Evolutionary conservation across 2,329 filamentous ascomycete genomes (phyloP).

Genomic region (Aspergillus sojae): DNA sequence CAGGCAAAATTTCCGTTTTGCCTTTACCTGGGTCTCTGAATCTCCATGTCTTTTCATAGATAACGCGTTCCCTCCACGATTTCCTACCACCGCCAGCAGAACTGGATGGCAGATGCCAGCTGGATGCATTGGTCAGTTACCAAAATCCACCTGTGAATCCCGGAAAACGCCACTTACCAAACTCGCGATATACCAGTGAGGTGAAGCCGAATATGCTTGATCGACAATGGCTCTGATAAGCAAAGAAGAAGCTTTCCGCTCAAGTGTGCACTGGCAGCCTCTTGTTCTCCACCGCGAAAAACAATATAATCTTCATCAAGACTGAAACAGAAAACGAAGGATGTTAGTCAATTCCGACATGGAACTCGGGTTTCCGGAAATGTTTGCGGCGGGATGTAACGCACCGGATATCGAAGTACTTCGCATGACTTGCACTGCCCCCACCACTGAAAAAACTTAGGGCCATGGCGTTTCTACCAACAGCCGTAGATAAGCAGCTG

Average conservation of each 20-base stretch:
- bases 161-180: slow-evolving; percentile 56
- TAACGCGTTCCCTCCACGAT: slow-evolving; percentile 48
- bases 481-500: slow-evolving; percentile 25
- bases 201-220: slow-evolving; percentile 73
- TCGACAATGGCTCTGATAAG: slow-evolving; percentile 66
- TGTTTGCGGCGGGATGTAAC: slow-evolving; percentile 20
- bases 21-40: slow-evolving; percentile 60
- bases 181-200: slow-evolving; percentile 71
- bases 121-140: slow-evolving; percentile 15
- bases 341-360: slow-evolving; percentile 21
- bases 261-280: slow-evolving; percentile 73
- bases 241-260: slow-evolving; percentile 76
- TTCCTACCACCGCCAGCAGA: slow-evolving; percentile 41
- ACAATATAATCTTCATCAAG: slow-evolving; percentile 79
- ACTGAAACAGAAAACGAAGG: slow-evolving; percentile 45
- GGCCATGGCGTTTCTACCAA: slow-evolving; percentile 39
- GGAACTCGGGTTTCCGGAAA: slow-evolving; percentile 13
- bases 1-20: slow-evolving; percentile 60
- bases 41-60: slow-evolving; percentile 72
- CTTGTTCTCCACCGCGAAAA: slow-evolving; percentile 73
- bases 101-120: slow-evolving; percentile 41
- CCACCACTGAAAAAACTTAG: slow-evolving; percentile 49
- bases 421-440: slow-evolving; percentile 48
- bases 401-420: slow-evolving; percentile 54
- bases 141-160: neutral